Conservation (phyloP, 2,329 filamentous ascomycete genomes). For the Penicillium italicum region DNA sequence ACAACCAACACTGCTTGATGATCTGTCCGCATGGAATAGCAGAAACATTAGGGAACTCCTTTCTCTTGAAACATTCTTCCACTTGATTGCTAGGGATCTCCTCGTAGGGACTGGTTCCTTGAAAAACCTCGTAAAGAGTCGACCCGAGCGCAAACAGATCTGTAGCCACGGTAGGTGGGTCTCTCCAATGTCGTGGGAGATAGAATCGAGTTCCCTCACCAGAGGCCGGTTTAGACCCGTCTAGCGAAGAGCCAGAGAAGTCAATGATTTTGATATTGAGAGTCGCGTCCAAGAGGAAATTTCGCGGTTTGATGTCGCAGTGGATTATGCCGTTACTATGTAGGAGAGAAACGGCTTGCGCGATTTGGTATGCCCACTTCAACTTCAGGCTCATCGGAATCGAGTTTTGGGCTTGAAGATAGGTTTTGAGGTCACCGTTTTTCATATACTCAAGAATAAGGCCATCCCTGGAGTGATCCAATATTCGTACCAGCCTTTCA, state of each 20-base stretch:
- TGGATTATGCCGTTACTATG: too few species aligned
- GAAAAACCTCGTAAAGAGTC: too few species aligned
- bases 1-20: too few species aligned
- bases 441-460: slow-evolving; percentile 19
- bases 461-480: slow-evolving; percentile 15
- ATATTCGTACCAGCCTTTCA: slow-evolving; percentile 12
- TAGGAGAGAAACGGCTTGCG: neutral
- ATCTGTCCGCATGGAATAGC: too few species aligned
- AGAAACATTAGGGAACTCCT: too few species aligned
- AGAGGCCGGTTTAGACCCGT: slow-evolving; percentile 12
- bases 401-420: slow-evolving; percentile 4
- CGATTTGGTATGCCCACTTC: neutral
- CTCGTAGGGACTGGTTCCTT: too few species aligned
- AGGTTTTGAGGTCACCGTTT: slow-evolving; percentile 17
- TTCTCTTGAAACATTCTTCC: too few species aligned
- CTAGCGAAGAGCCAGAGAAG: slow-evolving; percentile 18
- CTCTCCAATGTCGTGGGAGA: slow-evolving; percentile 21
- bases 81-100: too few species aligned
- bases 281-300: slow-evolving; percentile 39
- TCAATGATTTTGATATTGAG: slow-evolving; percentile 38
- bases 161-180: slow-evolving; percentile 16
- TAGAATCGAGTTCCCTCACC: slow-evolving; percentile 13
- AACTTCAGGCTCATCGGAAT: neutral
- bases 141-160: slow-evolving; percentile 7
- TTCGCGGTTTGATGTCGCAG: slow-evolving; percentile 40